A percentile compares a stretch with the other conserved stretches of the same genome.
Conservation (phyloP, 2,329 filamentous ascomycete genomes). For the Macrophomina tecta region DNA sequence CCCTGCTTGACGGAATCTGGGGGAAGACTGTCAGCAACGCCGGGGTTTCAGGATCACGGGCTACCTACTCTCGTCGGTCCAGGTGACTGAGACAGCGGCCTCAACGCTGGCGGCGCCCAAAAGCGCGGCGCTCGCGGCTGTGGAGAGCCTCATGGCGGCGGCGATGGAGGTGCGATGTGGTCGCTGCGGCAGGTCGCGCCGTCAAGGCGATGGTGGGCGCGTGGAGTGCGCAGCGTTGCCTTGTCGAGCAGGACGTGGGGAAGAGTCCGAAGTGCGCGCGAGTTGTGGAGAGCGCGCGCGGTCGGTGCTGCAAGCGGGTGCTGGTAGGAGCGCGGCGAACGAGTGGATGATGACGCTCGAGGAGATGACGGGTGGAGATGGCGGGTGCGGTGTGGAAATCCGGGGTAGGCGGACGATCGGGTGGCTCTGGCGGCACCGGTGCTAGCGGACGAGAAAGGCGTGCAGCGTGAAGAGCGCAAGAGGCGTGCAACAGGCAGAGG, state of each 20-base stretch:
- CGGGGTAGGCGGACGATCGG: constrained; percentile 21
- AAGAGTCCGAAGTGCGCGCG: neutral
- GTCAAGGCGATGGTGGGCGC: neutral
- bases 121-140: constrained; percentile 40
- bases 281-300: neutral
- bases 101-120: constrained; percentile 40
- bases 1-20: constrained; percentile 25
- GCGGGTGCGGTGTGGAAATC: constrained; percentile 27
- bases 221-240: neutral
- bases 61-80: constrained; percentile 22
- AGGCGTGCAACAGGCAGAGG: neutral
- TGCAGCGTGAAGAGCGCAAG: neutral
- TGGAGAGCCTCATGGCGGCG: constrained; percentile 42
- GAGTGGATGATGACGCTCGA: constrained; percentile 20
- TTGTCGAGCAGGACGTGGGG: neutral
- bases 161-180: neutral
- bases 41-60: neutral
- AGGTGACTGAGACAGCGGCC: constrained; percentile 38
- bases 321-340: constrained; percentile 25
- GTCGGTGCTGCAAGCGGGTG: constrained; percentile 10
- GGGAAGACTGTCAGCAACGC: neutral
- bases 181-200: neutral
- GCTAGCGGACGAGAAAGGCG: neutral
- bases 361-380: constrained; percentile 20
- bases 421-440: constrained; percentile 7